Percentiles rank a stretch among this genome's conserved stretches.
These are phyloP conservation scores for Tagetes erecta DNA, from an alignment of 129 eudicot species.

Conservation along the genomic window DNA sequence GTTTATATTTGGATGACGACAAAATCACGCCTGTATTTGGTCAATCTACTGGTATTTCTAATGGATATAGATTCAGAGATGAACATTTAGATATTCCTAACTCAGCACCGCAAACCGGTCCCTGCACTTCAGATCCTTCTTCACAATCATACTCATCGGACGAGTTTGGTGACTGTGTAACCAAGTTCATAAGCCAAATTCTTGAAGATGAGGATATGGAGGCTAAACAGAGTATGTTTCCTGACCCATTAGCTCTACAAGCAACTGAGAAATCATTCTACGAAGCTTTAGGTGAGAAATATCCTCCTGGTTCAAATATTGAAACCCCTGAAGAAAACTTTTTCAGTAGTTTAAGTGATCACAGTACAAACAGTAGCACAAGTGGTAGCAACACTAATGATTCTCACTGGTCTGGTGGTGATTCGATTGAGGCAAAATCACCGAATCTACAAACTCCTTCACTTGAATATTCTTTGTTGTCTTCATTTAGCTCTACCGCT, in stretches of 20 bases:
- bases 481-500: slow-evolving; percentile 42
- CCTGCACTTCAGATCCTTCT: slow-evolving; percentile 35
- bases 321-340: slow-evolving; percentile 50
- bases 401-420: slow-evolving; percentile 49
- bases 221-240: slow-evolving; percentile 70
- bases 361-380: slow-evolving; percentile 49
- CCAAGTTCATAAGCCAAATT: slow-evolving; percentile 64
- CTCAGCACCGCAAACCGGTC: slow-evolving; percentile 31
- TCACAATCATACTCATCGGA: slow-evolving; percentile 51
- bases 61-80: slow-evolving; percentile 47
- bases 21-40: slow-evolving; percentile 37
- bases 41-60: slow-evolving; percentile 32
- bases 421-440: slow-evolving; percentile 40
- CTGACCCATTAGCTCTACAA: slow-evolving; percentile 70
- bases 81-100: slow-evolving; percentile 47
- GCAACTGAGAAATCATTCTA: slow-evolving; percentile 73
- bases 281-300: slow-evolving; percentile 60
- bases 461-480: slow-evolving; percentile 34
- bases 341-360: slow-evolving; percentile 49
- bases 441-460: slow-evolving; percentile 29
- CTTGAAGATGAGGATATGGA: slow-evolving; percentile 77
- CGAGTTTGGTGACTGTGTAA: slow-evolving; percentile 59
- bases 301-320: slow-evolving; percentile 18
- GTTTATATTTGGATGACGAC: slow-evolving; percentile 42
- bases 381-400: slow-evolving; percentile 37